phyloP scores from a whole-genome alignment of 2,329 filamentous ascomycete genomes.

The Lecanicillium sp. region DNA sequence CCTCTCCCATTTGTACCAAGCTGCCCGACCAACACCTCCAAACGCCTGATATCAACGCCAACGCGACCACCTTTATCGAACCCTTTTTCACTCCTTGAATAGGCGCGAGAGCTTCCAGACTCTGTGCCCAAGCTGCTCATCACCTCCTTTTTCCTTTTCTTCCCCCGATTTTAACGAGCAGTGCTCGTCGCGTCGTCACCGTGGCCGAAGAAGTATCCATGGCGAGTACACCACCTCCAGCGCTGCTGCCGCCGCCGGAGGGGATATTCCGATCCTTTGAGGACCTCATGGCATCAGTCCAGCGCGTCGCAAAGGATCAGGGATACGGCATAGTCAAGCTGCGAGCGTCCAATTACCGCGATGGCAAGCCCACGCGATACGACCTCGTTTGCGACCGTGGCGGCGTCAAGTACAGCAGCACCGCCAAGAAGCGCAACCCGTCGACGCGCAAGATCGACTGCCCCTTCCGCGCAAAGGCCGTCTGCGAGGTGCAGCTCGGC shows the following conservation, averaged over 20 bases:
- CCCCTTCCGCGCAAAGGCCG: conserved; percentile 55
- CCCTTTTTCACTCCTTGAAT: conserved; percentile 14
- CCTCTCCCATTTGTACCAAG: conserved; percentile 18
- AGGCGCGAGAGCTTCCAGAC: conserved; percentile 15
- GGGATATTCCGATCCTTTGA: conserved; percentile 54
- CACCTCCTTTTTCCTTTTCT: not conserved
- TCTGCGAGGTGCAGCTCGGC: conserved; percentile 54
- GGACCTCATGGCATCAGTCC: conserved; percentile 49
- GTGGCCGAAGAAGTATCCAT: conserved; percentile 29
- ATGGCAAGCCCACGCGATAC: conserved; percentile 54
- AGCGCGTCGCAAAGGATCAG: conserved; percentile 53
- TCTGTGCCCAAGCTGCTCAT: not conserved
- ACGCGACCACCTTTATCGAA: not conserved
- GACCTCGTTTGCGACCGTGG: conserved; percentile 57
- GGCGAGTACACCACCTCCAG: conserved; percentile 39
- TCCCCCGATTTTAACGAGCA: not conserved
- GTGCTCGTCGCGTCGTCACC: conserved; percentile 14
- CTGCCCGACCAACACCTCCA: no score
- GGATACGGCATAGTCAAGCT: conserved; percentile 57
- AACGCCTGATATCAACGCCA: not conserved
- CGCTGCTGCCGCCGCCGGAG: conserved; percentile 48
- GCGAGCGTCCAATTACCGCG: conserved; percentile 55
- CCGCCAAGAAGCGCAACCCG: conserved; percentile 56
- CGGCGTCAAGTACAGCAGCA: conserved; percentile 58
- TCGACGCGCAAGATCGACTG: conserved; percentile 58